phyloP scores from a whole-genome alignment of 306 rosid species.

The Gleditsia sinensis region DNA sequence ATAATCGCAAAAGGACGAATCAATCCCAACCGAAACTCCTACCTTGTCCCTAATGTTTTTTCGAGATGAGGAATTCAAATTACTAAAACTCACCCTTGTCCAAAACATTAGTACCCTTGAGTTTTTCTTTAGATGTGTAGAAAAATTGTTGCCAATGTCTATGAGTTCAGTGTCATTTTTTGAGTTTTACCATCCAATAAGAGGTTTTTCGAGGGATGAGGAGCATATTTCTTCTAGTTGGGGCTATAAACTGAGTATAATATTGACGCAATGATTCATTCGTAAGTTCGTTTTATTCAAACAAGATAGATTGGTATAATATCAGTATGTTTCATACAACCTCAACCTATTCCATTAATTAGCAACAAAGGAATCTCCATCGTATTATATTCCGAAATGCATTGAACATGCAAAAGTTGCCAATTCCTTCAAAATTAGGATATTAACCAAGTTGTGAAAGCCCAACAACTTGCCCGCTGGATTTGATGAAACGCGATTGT shows the following conservation, averaged over 20 bases:
- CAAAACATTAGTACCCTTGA: conserved; percentile 40
- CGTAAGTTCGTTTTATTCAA: too few relatives aligned
- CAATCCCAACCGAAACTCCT: conserved; percentile 46
- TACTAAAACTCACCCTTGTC: conserved; percentile 53
- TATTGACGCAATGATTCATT: too few relatives aligned
- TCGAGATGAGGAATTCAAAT: conserved; percentile 58
- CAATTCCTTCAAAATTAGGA: too few relatives aligned
- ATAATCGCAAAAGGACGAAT: conserved; percentile 39
- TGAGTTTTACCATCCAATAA: conserved; percentile 66
- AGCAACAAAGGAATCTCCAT: too few relatives aligned
- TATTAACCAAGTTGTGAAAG: too few relatives aligned
- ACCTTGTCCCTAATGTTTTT: conserved; percentile 43
- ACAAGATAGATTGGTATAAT: too few relatives aligned
- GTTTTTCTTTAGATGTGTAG: conserved; percentile 50
- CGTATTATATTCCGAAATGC: too few relatives aligned
- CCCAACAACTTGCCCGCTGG: too few relatives aligned
- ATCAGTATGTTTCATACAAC: too few relatives aligned
- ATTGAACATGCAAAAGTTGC: too few relatives aligned
- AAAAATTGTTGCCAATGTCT: conserved; percentile 56
- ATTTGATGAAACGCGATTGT: too few relatives aligned
- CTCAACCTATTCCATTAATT: too few relatives aligned
- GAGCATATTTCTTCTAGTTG: conserved; percentile 45
- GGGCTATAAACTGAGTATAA: conserved; percentile 53
- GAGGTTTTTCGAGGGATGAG: conserved; percentile 43
- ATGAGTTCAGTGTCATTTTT: conserved; percentile 51